Base-by-base conservation (phyloP, 139 green algal species). In the Zygnema circumcarinatum region DNA sequence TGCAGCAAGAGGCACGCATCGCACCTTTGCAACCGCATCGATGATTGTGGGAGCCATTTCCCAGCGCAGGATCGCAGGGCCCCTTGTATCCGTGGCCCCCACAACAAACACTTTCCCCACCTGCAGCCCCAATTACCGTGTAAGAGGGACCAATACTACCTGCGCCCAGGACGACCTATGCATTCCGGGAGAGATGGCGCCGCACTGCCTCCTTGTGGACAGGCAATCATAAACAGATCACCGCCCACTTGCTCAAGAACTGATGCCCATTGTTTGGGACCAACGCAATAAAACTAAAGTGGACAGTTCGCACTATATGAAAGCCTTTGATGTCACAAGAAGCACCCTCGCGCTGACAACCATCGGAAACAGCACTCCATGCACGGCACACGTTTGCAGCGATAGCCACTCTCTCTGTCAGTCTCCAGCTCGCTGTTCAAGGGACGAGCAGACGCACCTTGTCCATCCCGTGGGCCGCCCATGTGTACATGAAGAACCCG, bases 401-500 rank as follows among this genome's bases (percentile, higher is more conserved):
- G n/a, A n/a, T n/a, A n/a, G n/a, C n/a, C n/a, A n/a, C n/a, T 40
- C 36, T 78, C 69, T 40, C 69, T 52, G 7, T 40, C 69, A 40
- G 7, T 40, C 69, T 52, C 69, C 16, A 11, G 7, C 69, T 11
- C 69, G 7, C 69, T 78, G 3, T 78, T 78, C 11, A 39, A 78
- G 11, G 16, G 16, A 11, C 2, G 33, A 11, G 31, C 29, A 56
- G 3, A 29, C 39, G 21, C 29, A 91, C 87, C 67, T 83, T 85
- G 39, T 91, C 87, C 87, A 91, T 91, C 25, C 87, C 79, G 35
- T 91, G 87, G 32, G 87, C 87, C 0, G 87, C 87, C 87, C 87
- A 91, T 2, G 87, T 91, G 79, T 91, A 91, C 79, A 91, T 91
- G 79, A 88, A 91, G 79, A 91, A 91, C 1, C 68, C 87, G 32